Evolutionary conservation across 2,329 filamentous ascomycete species (phyloP).

Genomic region (Teratosphaeria destructans): DNA sequence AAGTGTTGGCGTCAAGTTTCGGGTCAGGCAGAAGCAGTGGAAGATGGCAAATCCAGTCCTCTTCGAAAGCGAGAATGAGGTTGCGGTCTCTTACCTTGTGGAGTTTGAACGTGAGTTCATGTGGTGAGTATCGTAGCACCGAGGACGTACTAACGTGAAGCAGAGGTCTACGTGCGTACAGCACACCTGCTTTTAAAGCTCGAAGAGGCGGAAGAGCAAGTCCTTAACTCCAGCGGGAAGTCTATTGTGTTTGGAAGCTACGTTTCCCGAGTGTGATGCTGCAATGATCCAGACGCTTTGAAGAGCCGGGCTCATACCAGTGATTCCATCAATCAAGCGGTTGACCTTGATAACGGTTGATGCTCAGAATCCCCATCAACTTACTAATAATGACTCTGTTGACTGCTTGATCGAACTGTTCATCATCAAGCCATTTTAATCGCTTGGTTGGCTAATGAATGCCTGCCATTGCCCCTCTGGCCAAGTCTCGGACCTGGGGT

Average conservation of each 20-base stretch:
- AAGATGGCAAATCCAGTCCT: constrained; percentile 43
- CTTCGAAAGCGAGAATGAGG: constrained; percentile 49
- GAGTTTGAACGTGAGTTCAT: constrained; percentile 57
- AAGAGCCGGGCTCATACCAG: too few relatives aligned
- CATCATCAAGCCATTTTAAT: too few relatives aligned
- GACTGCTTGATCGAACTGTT: too few relatives aligned
- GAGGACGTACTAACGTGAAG: neutral
- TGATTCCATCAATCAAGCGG: too few relatives aligned
- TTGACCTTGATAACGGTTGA: too few relatives aligned
- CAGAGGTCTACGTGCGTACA: constrained; percentile 58
- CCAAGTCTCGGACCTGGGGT: too few relatives aligned
- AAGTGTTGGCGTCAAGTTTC: constrained; percentile 59
- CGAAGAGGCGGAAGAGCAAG: constrained; percentile 54
- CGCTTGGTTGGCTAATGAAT: too few relatives aligned
- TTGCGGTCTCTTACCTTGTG: constrained; percentile 58
- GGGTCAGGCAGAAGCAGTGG: constrained; percentile 45
- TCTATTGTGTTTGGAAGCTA: constrained; percentile 54
- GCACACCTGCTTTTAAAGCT: constrained; percentile 53
- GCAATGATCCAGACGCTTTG: neutral
- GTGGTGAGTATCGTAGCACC: neutral
- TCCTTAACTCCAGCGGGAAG: constrained; percentile 51
- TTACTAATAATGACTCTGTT: too few relatives aligned
- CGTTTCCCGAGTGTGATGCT: constrained; percentile 4
- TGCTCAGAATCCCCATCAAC: too few relatives aligned
- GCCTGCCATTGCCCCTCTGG: too few relatives aligned